Evolutionary conservation across 2,329 filamentous ascomycete genomes (phyloP).

Genomic region (Fusarium sp.): DNA sequence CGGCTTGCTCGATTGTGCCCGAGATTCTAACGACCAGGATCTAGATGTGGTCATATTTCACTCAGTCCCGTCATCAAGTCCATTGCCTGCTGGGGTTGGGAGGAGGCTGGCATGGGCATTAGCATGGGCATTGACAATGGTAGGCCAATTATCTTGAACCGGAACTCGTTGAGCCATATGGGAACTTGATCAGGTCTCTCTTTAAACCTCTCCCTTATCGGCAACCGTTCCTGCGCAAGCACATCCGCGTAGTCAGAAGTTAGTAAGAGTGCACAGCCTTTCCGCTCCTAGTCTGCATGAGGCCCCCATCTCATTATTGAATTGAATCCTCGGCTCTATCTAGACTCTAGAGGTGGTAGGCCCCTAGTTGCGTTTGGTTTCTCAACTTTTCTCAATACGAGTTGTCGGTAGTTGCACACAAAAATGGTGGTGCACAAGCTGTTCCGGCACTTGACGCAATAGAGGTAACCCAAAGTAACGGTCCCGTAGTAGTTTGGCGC

Average conservation of each 20-base stretch:
- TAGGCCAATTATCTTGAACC: constrained; percentile 13
- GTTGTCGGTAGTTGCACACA: constrained; percentile 45
- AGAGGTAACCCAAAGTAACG: constrained; percentile 40
- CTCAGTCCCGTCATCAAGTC: constrained; percentile 35
- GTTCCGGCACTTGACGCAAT: constrained; percentile 37
- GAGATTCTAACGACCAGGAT: constrained; percentile 44
- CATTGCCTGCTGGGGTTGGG: constrained; percentile 6
- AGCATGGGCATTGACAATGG: constrained; percentile 38
- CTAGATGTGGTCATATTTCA: constrained; percentile 44
- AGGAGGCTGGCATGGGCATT: constrained; percentile 40
- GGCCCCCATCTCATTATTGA: constrained; percentile 15
- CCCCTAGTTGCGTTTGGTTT: constrained; percentile 34
- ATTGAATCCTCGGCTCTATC: constrained; percentile 28
- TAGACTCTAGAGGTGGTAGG: constrained; percentile 13
- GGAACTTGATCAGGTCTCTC: constrained; percentile 8
- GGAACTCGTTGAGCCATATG: constrained; percentile 15
- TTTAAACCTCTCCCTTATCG: constrained; percentile 20
- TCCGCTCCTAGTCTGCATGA: constrained; percentile 39
- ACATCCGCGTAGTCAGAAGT: constrained; percentile 40
- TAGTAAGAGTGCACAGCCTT: constrained; percentile 35
- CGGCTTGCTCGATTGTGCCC: constrained; percentile 44
- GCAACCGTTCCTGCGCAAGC: constrained; percentile 43
- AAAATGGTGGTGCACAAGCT: constrained; percentile 36
- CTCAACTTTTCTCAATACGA: constrained; percentile 43
- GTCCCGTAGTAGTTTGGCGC: constrained; percentile 38